Base-by-base conservation (phyloP, 2,329 filamentous ascomycete species). In the Trichoderma cornu-damae region DNA sequence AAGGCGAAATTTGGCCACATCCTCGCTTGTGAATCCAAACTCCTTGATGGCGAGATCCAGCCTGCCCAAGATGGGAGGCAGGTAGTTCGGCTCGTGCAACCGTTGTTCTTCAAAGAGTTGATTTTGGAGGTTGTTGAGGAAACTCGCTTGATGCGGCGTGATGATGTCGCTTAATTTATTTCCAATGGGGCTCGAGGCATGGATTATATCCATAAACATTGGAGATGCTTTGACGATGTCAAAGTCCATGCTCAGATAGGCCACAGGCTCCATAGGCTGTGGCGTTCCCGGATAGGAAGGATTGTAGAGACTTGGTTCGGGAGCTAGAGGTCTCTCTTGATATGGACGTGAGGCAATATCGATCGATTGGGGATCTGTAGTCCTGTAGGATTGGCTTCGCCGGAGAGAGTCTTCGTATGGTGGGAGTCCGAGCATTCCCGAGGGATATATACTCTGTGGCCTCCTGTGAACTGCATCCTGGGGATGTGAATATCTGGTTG, bases 61-160 rank as follows among this genome's bases (percentile, higher is more conserved):
- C 58, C 77, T 78, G 35, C 75, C 77, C 59, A 82, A 77, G n/a
- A 86, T 86, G 1, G 84, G 84, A 3, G 84, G 83, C 18, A 86
- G 73, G 65, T 86, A 86, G 44, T 82, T 83, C 16, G 83, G 83
- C 28, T 84, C 81, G 56, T 77, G 81, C 62, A 77, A 73, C 30
- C 75, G 72, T 59, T 83, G 82, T 62, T 87, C 83, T 14, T 80
- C 78, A 52, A 82, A 76, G 46, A 87, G 73, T 50, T 76, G 74
- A 47, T 74, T 74, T 62, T 81, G 79, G 43, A 85, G 69, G 7
- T 70, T 70, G 38, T 72, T 64, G 4, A 84, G 71, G 59, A 77
- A 82, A 1, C 82, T 79, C 11, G 77, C 75, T 44, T 87, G 84
- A 28, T 69, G 69, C 0, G 74, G 66, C 34, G 72, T 70, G 6